Evolutionary conservation across 1,284 basidiomycete genomes (phyloP).

Genomic region (Trametes hirsuta): DNA sequence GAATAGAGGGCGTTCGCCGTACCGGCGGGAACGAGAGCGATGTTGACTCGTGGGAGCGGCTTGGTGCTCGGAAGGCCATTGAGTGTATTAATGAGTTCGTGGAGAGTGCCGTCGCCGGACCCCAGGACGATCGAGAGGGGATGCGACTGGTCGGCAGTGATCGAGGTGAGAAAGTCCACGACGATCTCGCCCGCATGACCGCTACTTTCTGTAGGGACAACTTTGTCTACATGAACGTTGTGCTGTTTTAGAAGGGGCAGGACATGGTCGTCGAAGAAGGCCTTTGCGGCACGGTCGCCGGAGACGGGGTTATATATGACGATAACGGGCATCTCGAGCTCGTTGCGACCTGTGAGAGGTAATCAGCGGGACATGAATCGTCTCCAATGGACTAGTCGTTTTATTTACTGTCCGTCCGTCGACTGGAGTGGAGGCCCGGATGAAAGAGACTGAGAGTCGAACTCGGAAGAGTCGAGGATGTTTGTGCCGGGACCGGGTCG

Average conservation of each 20-base stretch:
- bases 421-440: too few relatives aligned
- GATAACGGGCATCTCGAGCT: constrained; percentile 32
- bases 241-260: constrained; percentile 62
- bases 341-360: not conserved
- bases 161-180: constrained; percentile 42
- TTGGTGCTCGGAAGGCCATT: constrained; percentile 33
- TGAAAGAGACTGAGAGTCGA: too few relatives aligned
- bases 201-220: constrained; percentile 53
- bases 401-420: too few relatives aligned
- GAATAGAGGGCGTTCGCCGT: constrained; percentile 95
- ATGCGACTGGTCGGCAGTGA: constrained; percentile 4
- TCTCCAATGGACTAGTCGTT: too few relatives aligned
- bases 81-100: constrained; percentile 78
- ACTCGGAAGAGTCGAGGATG: too few relatives aligned
- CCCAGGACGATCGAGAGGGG: constrained; percentile 58
- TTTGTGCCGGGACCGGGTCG: not conserved
- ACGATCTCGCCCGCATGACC: constrained; percentile 66
- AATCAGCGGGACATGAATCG: too few relatives aligned
- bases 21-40: constrained; percentile 77
- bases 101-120: constrained; percentile 92
- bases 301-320: constrained; percentile 55
- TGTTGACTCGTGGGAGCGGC: constrained; percentile 33
- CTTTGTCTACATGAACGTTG: constrained; percentile 40
- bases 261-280: constrained; percentile 62
- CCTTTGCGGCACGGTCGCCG: constrained; percentile 44